Evolutionary conservation across 345 rosid genomes (phyloP).

Genomic region (rapeseed (Brassica napus)): Da-Ae NC_063446.1:18033501-18034000

Average conservation of each 20-base stretch:
- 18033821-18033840: constrained; percentile 82
- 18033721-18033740: constrained; percentile 66
- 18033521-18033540: constrained; percentile 2
- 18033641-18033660: constrained; percentile 69
- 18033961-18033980: neutral
- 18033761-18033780: constrained; percentile 74
- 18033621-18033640: constrained; percentile 79
- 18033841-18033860: constrained; percentile 80
- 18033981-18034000: constrained; percentile 76
- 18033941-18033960: constrained; percentile 10
- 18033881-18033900: constrained; percentile 96
- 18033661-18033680: constrained; percentile 66
- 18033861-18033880: constrained; percentile 90
- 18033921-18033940: neutral
- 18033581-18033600: constrained; percentile 83
- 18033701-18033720: constrained; percentile 94
- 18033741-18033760: constrained; percentile 72
- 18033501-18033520: constrained; percentile 19
- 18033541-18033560: neutral
- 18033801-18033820: constrained; percentile 66
- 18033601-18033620: constrained; percentile 88
- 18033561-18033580: constrained; percentile 78
- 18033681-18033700: constrained; percentile 75
- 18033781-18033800: constrained; percentile 59
- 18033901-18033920: constrained; percentile 67